These are phyloP conservation scores for Pyrenopolyporus hunteri DNA, from an alignment of 495 filamentous ascomycete genomes.

Conservation along the genomic window DNA sequence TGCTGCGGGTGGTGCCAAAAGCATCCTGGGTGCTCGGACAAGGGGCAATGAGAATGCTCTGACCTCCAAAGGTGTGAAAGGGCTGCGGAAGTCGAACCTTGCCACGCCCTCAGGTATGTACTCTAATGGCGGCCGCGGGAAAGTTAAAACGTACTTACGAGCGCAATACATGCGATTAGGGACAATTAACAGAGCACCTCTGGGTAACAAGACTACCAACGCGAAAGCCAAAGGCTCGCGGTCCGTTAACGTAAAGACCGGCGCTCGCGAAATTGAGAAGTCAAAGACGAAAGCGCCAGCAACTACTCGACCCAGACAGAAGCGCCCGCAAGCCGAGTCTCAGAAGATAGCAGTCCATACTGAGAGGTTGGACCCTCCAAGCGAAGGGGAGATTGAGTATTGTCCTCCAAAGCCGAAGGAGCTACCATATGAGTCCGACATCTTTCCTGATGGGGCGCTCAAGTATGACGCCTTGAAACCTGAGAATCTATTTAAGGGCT, in stretches of 20 bases:
- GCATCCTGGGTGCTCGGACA: slow-evolving; percentile 59
- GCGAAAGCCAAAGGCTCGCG: slow-evolving; percentile 78
- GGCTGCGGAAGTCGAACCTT: slow-evolving; percentile 61
- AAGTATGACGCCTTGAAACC: slow-evolving; percentile 56
- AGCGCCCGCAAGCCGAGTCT: slow-evolving; percentile 47
- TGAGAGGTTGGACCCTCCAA: slow-evolving; percentile 43
- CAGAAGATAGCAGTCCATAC: slow-evolving; percentile 54
- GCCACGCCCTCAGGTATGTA: slow-evolving; percentile 81
- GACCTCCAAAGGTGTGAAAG: slow-evolving; percentile 62
- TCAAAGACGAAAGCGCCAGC: slow-evolving; percentile 47
- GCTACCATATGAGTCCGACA: slow-evolving; percentile 77
- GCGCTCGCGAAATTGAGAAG: slow-evolving; percentile 51
- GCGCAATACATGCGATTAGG: slow-evolving; percentile 53
- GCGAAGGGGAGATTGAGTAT: slow-evolving; percentile 66
- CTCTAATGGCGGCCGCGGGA: not conserved
- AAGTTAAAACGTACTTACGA: not conserved
- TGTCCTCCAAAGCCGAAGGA: slow-evolving; percentile 58
- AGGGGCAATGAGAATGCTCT: slow-evolving; percentile 67
- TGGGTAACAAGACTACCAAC: slow-evolving; percentile 96
- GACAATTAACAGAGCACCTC: slow-evolving; percentile 74
- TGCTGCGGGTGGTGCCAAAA: slow-evolving; percentile 57
- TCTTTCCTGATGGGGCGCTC: slow-evolving; percentile 65
- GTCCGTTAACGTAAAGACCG: slow-evolving; percentile 49
- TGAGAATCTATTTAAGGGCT: slow-evolving; percentile 72
- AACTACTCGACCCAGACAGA: slow-evolving; percentile 47